Conservation (phyloP, 441 rosid species). For the Populus hybrid region DNA sequence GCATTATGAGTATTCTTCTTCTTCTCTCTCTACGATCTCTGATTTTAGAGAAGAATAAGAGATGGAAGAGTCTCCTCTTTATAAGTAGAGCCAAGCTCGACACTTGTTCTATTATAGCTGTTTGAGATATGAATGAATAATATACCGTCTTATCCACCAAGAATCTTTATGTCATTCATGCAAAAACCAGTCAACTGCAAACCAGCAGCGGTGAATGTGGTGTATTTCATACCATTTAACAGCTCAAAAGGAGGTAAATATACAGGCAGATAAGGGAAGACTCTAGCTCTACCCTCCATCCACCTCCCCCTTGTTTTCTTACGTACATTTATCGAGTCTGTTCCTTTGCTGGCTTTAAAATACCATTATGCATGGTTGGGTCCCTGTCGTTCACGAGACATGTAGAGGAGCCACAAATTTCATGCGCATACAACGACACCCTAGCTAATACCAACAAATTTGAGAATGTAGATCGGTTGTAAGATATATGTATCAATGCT, state of each 20-base stretch:
- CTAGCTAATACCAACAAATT: background rate
- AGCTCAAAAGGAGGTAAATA: conserved; percentile 20
- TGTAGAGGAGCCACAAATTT: conserved; percentile 25
- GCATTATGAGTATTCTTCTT: conserved; percentile 21
- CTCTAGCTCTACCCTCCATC: background rate
- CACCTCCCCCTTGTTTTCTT: background rate
- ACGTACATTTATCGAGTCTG: conserved; percentile 27
- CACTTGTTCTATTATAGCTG: background rate
- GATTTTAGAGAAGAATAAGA: conserved; percentile 8
- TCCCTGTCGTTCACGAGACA: conserved; percentile 38
- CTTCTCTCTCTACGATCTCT: background rate
- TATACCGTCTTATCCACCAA: background rate
- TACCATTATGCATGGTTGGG: conserved; percentile 12
- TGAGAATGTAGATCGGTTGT: conserved; percentile 12
- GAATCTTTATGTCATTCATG: conserved; percentile 29
- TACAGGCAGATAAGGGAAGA: background rate
- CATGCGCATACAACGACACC: background rate
- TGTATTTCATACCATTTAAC: conserved; percentile 19
- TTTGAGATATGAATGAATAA: background rate
- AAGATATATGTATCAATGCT: background rate
- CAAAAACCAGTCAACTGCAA: conserved; percentile 39
- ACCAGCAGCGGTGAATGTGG: conserved; percentile 31
- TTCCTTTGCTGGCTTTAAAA: conserved; percentile 22
- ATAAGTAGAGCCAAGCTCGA: background rate
- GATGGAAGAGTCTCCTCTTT: conserved; percentile 19